Evolutionary conservation across 2,329 filamentous ascomycete species (phyloP).

Genomic region (Fusarium globosum): DNA sequence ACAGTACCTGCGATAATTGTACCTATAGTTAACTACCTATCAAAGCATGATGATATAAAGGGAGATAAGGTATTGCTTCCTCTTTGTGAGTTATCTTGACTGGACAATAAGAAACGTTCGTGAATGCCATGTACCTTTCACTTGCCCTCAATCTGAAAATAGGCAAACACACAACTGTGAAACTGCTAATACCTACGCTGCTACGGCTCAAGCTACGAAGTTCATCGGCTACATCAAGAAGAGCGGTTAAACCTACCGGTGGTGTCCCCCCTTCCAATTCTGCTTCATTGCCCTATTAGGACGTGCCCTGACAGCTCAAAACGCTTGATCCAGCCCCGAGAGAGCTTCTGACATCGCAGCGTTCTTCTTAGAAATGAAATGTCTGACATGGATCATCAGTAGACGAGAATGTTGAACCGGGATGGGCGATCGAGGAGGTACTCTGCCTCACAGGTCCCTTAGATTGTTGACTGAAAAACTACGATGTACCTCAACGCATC

Average conservation of each 20-base stretch:
- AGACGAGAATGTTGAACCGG: neutral
- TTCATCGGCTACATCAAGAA: neutral
- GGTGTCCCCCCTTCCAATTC: conserved; percentile 19
- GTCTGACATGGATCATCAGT: neutral
- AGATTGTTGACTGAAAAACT: neutral
- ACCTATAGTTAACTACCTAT: neutral
- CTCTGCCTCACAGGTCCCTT: conserved; percentile 5
- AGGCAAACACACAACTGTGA: neutral
- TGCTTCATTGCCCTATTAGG: conserved; percentile 29
- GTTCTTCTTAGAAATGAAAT: neutral
- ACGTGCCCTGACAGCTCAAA: neutral
- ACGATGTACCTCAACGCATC: conserved; percentile 20
- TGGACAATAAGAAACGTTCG: neutral
- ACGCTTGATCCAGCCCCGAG: neutral
- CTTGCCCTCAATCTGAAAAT: neutral
- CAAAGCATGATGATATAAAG: neutral
- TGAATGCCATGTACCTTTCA: neutral
- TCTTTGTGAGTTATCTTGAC: neutral
- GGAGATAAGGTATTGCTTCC: neutral
- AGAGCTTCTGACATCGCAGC: neutral
- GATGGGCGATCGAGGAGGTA: neutral
- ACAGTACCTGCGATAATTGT: neutral
- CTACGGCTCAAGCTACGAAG: neutral
- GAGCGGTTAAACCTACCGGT: neutral
- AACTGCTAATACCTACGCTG: neutral